Percentiles rank a stretch among this genome's conserved stretches.
phyloP scores from a whole-genome alignment of 371 early-diverging fungal genomes.

The Circinella minor region DNA sequence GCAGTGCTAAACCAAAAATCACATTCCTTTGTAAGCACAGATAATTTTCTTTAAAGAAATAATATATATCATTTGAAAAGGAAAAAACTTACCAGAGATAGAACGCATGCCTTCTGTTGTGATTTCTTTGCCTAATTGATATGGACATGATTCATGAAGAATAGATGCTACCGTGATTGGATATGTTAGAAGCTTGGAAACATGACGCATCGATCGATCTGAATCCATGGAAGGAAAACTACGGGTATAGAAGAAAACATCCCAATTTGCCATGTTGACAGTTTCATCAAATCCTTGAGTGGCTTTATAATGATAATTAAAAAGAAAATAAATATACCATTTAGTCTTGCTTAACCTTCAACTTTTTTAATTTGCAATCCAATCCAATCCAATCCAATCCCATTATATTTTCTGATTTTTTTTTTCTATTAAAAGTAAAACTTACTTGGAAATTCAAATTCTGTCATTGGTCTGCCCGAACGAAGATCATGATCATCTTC shows the following conservation, averaged over 20 bases:
- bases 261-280: slow-evolving; percentile 84
- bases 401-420: not conserved
- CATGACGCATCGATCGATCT: slow-evolving; percentile 80
- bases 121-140: slow-evolving; percentile 68
- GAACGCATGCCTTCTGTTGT: slow-evolving; percentile 78
- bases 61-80: not conserved
- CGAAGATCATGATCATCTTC: slow-evolving; percentile 88
- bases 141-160: slow-evolving; percentile 77
- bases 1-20: slow-evolving; percentile 56
- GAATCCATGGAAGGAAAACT: slow-evolving; percentile 79
- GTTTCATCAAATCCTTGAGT: slow-evolving; percentile 79
- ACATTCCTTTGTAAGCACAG: too few relatives aligned
- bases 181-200: slow-evolving; percentile 81
- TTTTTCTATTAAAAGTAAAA: not conserved
- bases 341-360: not conserved
- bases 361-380: too few relatives aligned
- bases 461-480: slow-evolving; percentile 76
- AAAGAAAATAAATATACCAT: not conserved
- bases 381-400: not conserved
- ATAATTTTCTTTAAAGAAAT: too few relatives aligned
- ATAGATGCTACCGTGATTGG: slow-evolving; percentile 84
- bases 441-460: slow-evolving; percentile 85
- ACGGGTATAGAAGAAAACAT: slow-evolving; percentile 83
- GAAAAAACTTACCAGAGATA: slow-evolving; percentile 55
- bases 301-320: slow-evolving; percentile 31